Evolutionary conservation across 2,329 filamentous ascomycete species (phyloP), one percentile per base, ranked within the genome.

Genomic region (Cladosporium halotolerans): DNA sequence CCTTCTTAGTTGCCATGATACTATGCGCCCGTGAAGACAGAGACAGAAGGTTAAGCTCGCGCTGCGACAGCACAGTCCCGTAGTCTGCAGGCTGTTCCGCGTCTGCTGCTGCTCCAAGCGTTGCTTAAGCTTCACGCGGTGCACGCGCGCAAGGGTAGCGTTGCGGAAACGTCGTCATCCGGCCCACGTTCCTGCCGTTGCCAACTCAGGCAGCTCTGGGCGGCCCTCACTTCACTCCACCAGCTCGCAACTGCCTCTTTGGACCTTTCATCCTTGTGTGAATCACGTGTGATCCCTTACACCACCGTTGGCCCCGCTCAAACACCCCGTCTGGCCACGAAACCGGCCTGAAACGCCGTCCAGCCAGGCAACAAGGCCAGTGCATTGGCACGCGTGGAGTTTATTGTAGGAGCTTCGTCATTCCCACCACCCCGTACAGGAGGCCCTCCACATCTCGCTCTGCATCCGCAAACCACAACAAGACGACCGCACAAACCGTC

Each of bases 1-100:
- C 67, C 39, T 43, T 51, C 13, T 18, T 59, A 38, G 62, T 56
- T 13, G 62, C 56, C 64, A 66, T 67, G 39, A 14, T 28, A 28
- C 7, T 28, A 28, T 28, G 23, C 23, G 23, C 23, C n/a, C 16
- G 36, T 39, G 36, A 39, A 39, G n/a, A 28, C 23, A 28, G 7
- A 28, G 7, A 28, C 23, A 28, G 23, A 28, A 28, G 23, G 4
- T 28, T 28, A 28, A 28, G 23, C 23, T 28, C 23, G 23, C 23
- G 23, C 23, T 28, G 23, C 23, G 23, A 28, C 23, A 28, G 23
- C 23, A 28, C 23, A 7, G 5, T 28, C 23, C 23, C 23, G 23
- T 28, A 28, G 23, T 28, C 23, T 28, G 23, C 23, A 28, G 23
- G 23, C 23, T 28, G 7, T 28, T 28, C 23, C 23, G 23, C 23